Evolutionary conservation across 306 rosid species (phyloP).

Genomic region (Prunus dulcis): DNA sequence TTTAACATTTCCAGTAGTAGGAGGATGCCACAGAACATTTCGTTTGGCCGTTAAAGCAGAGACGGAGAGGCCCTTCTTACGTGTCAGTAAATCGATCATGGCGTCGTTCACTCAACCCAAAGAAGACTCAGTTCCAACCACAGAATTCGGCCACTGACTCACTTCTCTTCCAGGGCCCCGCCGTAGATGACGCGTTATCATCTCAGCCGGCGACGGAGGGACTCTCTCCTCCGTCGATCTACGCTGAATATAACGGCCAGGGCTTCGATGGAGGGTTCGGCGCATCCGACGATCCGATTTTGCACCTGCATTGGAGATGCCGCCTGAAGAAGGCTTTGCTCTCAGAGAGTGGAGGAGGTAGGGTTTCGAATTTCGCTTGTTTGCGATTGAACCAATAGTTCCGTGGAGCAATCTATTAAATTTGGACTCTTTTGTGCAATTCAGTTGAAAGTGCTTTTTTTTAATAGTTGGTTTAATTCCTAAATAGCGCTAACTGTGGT

Average conservation of each 20-base stretch:
- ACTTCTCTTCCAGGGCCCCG: constrained; percentile 24
- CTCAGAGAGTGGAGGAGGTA: too few relatives aligned
- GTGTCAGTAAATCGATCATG: constrained; percentile 23
- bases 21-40: not conserved
- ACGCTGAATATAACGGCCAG: constrained; percentile 12
- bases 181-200: constrained; percentile 19
- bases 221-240: constrained; percentile 23
- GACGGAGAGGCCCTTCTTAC: not conserved
- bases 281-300: constrained; percentile 36
- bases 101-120: constrained; percentile 22
- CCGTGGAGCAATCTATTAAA: too few relatives aligned
- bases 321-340: too few relatives aligned
- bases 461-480: too few relatives aligned
- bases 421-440: too few relatives aligned
- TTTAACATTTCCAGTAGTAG: not conserved
- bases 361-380: too few relatives aligned
- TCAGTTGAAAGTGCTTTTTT: too few relatives aligned
- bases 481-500: too few relatives aligned
- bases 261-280: constrained; percentile 26
- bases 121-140: constrained; percentile 19
- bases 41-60: not conserved
- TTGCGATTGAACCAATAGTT: too few relatives aligned
- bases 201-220: constrained; percentile 6
- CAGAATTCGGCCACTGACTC: constrained; percentile 30
- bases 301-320: constrained; percentile 33